Evolutionary conservation across 1,139 yeast genomes (phyloP).

Genomic region (Diutina scorzettiae): DNA sequence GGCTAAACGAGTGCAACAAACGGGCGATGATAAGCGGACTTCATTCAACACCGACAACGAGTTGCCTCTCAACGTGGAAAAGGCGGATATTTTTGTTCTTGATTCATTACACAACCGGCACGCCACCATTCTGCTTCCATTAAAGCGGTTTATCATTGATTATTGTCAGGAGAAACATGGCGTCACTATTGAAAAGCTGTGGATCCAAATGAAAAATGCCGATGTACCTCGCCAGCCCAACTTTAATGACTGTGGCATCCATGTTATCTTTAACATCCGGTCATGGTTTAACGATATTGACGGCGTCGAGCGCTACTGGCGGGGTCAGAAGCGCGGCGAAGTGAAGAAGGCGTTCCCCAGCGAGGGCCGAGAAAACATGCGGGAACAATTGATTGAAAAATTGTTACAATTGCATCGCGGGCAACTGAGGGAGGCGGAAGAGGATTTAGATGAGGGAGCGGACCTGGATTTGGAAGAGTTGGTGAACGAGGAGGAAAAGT

Average conservation of each 20-base stretch:
- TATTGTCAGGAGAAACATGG: slow-evolving; percentile 59
- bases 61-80: background rate
- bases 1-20: slow-evolving; percentile 7
- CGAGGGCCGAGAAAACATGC: slow-evolving; percentile 8
- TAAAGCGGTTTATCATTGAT: slow-evolving; percentile 51
- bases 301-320: slow-evolving; percentile 43
- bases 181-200: slow-evolving; percentile 32
- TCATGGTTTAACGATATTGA: slow-evolving; percentile 46
- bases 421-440: slow-evolving; percentile 8
- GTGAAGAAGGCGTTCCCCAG: slow-evolving; percentile 10
- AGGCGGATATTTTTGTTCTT: slow-evolving; percentile 51
- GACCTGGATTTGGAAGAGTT: slow-evolving; percentile 8
- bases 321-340: slow-evolving; percentile 13
- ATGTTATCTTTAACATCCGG: slow-evolving; percentile 68
- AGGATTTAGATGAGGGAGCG: slow-evolving; percentile 9
- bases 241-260: slow-evolving; percentile 92
- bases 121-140: slow-evolving; percentile 37
- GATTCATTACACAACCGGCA: slow-evolving; percentile 68
- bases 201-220: slow-evolving; percentile 34
- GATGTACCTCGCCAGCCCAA: slow-evolving; percentile 78
- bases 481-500: too few relatives aligned
- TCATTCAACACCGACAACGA: background rate
- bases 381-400: slow-evolving; percentile 8
- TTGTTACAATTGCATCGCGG: slow-evolving; percentile 9
- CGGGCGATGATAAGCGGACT: background rate